Base-by-base conservation (phyloP, 2,329 filamentous ascomycete genomes). In the Pyrenophora tritici-repentis region DNA sequence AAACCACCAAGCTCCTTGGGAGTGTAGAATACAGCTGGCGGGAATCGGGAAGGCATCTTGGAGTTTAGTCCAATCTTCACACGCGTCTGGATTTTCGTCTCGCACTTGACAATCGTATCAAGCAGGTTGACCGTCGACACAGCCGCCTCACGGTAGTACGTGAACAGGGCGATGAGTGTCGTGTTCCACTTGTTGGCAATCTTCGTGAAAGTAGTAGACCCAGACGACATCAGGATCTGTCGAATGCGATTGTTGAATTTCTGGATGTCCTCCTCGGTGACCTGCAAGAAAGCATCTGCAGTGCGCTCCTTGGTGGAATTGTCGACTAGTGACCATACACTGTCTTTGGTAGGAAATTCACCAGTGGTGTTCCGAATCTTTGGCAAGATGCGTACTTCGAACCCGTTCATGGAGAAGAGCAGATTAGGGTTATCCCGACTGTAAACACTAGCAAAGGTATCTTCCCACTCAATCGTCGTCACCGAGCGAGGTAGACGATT, bases 171-270 rank as follows among this genome's bases (percentile, higher is more conserved):
- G 67, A 99, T 99, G 61, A 99, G 76, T 1, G 91, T 94, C 0
- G 94, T 99, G 76, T 99, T 99, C 94, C 95, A 99, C 78, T 99
- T 99, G 78, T 99, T 99, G 39, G 95, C 94, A 68, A 99, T 99
- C 83, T 99, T 99, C 38, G 94, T 99, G 77, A 99, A 99, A 0
- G 94, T 99, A 0, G 94, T 99, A 4, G 91, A 96, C n/a, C 94
- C 95, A 51, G 94, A 97, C 9, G 93, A 97, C 94, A 99, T 99
- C 49, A 99, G 82, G 71, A 99, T 99, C 70, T 99, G 94, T 53
- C 94, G 86, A 68, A 99, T 99, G 35, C 95, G 87, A 74, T 99
- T 99, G 77, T 99, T 99, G 81, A 99, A 99, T 75, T 97, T 97
- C 61, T 93, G 89, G 41, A 99, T 93, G 68, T 99, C 94, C 70